Base-by-base conservation (phyloP, 163 green algal genomes). In the Volvox carteri region DNA sequence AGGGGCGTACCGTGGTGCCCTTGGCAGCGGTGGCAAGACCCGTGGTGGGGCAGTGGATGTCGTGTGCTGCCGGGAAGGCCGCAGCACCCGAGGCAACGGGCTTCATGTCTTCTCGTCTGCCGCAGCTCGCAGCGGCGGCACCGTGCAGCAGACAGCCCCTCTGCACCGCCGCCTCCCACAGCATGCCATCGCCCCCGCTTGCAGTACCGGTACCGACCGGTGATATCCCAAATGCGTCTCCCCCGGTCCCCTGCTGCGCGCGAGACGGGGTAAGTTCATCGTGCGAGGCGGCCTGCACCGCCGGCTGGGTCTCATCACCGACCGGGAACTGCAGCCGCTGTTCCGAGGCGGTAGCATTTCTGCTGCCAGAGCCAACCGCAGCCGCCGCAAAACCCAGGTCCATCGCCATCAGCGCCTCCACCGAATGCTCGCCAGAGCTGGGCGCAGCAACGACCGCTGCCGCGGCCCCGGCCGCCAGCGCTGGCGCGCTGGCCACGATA, bases 371-470 rank as follows among this genome's bases (percentile, higher is more conserved):
- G n/a, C n/a, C n/a, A n/a, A n/a, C n/a, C n/a, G n/a, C n/a, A 28
- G 73, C 7, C 44, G 73, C 44, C 23, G 48, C 28, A 28, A 62
- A 12, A 4, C 73, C 73, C 44, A 80, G 44, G 28, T 28, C 73
- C 44, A 80, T 30, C 44, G 73, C 44, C 44, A 80, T 25, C 25
- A 62, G 76, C 78, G 68, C 8, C 56, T 85, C 54, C 23, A 52
- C 30, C 21, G 76, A 67, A 18, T 60, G 70, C 70, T 78, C 30
- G 30, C 48, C 75, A 25, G 46, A 18, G 28, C 16, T 46, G 65
- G 8, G 30, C 18, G 30, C 74, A 30, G 6, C 74, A 68, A 18
- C 74, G 0, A 0, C 46, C 37, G 68, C 68, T 37, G 39, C 39
- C 37, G 35, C 18, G 68, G 8, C 68, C 3, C 39, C 7, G 56